These are phyloP conservation scores for Schizochytrium sp. DNA, from an alignment of 108 stramenopile species.

Conservation along the genomic window DNA sequence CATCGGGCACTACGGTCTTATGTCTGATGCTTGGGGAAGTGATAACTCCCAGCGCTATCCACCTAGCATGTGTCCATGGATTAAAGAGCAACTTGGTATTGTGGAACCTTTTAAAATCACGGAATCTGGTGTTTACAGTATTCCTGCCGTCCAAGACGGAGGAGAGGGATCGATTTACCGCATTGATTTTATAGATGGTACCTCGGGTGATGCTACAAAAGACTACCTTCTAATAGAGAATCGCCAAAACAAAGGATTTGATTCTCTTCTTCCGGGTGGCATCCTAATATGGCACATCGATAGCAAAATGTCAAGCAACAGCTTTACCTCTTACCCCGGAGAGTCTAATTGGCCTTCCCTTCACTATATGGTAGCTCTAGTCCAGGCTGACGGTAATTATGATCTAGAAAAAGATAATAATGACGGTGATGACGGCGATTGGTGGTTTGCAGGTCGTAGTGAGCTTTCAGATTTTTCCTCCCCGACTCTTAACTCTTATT, in stretches of 20 bases:
- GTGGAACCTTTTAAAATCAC: conserved; percentile 70
- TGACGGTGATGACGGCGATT: conserved; percentile 36
- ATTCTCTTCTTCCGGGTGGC: conserved; percentile 72
- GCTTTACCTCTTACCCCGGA: conserved; percentile 71
- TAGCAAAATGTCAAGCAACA: conserved; percentile 66
- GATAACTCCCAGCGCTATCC: conserved; percentile 72
- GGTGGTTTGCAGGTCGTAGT: background rate
- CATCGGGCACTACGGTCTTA: conserved; percentile 72
- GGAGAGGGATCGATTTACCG: conserved; percentile 69
- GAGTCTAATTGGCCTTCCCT: conserved; percentile 78
- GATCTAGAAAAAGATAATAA: conserved; percentile 74
- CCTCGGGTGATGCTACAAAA: conserved; percentile 67
- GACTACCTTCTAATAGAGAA: conserved; percentile 83
- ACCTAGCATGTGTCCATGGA: conserved; percentile 75
- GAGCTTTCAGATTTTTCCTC: conserved; percentile 7
- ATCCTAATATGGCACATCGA: conserved; percentile 81
- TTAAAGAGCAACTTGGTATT: conserved; percentile 76
- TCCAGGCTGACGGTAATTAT: conserved; percentile 82
- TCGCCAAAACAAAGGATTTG: conserved; percentile 75
- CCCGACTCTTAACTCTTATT: conserved; percentile 24
- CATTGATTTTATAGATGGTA: conserved; percentile 62
- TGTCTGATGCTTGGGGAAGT: conserved; percentile 74
- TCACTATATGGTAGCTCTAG: conserved; percentile 81
- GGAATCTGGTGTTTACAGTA: conserved; percentile 66
- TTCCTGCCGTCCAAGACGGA: conserved; percentile 63